These are phyloP conservation scores for Tylopilus balloui DNA, from an alignment of 768 basidiomycete genomes.

Conservation along the genomic window DNA sequence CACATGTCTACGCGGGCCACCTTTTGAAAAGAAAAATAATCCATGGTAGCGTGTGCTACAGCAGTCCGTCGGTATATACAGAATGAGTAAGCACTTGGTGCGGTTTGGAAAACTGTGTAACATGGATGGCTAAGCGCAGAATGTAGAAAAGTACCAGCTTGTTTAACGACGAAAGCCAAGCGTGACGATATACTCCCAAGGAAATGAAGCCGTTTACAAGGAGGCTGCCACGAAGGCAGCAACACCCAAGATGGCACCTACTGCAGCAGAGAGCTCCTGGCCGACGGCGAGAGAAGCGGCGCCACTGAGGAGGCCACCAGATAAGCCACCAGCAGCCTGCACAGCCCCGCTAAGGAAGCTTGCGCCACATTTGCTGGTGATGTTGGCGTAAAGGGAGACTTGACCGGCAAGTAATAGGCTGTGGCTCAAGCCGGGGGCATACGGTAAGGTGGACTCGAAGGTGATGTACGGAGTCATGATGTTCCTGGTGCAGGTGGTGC, in stretches of 20 bases:
- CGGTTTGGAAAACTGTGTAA: constrained; percentile 10
- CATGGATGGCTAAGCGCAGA: constrained; percentile 9
- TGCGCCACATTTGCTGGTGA: constrained; percentile 60
- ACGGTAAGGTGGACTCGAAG: constrained; percentile 68
- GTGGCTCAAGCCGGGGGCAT: constrained; percentile 65
- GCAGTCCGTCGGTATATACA: constrained; percentile 20
- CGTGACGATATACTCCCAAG: constrained; percentile 15
- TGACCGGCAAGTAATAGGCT: constrained; percentile 69
- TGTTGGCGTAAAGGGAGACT: constrained; percentile 54
- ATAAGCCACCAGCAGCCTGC: constrained; percentile 62
- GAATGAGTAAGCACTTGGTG: constrained; percentile 10
- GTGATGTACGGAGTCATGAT: constrained; percentile 72
- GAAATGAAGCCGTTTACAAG: constrained; percentile 14
- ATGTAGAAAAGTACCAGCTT: constrained; percentile 21
- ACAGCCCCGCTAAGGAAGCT: constrained; percentile 67
- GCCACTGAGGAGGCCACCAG: constrained; percentile 32
- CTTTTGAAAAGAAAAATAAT: neutral
- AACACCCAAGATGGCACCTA: constrained; percentile 33
- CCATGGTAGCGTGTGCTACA: constrained; percentile 3
- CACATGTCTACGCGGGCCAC: neutral
- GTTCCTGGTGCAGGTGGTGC: constrained; percentile 77
- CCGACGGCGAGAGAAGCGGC: constrained; percentile 24
- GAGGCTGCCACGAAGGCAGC: constrained; percentile 32
- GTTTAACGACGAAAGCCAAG: constrained; percentile 18
- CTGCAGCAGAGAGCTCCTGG: constrained; percentile 26